Evolutionary conservation across 208 protist species (phyloP).

Genomic region (Acanthamoeba castellanii): DNA sequence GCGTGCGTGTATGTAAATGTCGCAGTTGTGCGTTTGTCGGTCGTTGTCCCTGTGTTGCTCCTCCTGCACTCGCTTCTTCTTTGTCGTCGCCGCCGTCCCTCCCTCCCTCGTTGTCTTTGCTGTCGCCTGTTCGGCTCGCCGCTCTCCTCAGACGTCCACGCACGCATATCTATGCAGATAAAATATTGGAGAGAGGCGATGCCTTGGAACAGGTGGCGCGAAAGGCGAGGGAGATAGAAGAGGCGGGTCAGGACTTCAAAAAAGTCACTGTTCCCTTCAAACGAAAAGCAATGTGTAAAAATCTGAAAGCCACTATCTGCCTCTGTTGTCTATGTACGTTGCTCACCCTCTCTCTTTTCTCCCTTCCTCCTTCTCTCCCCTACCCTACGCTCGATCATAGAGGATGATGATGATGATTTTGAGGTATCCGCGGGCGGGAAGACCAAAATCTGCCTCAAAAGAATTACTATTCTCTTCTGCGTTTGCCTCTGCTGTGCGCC

Average conservation of each 20-base stretch:
- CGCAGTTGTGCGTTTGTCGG: background rate
- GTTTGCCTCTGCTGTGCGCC: constrained; percentile 56
- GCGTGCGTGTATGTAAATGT: background rate
- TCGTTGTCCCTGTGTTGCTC: background rate
- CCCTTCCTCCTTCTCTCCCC: background rate
- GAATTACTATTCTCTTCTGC: constrained; percentile 42
- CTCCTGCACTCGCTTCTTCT: background rate
- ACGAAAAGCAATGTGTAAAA: constrained; percentile 35
- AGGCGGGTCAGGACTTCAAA: constrained; percentile 56
- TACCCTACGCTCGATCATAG: background rate
- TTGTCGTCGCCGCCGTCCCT: background rate
- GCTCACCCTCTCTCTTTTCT: background rate
- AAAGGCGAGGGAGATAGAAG: constrained; percentile 55
- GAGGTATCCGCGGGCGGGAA: constrained; percentile 4
- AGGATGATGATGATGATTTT: constrained; percentile 43
- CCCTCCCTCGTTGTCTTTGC: background rate
- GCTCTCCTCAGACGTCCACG: background rate
- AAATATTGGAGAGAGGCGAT: constrained; percentile 51
- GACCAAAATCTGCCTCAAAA: constrained; percentile 67
- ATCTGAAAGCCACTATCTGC: constrained; percentile 57
- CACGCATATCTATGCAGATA: background rate
- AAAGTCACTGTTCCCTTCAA: constrained; percentile 61
- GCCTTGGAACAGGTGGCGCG: constrained; percentile 35
- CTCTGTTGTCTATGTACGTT: constrained; percentile 66
- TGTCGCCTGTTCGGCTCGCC: background rate